Evolutionary conservation across 768 basidiomycete genomes (phyloP), one percentile per base, ranked within the genome.

Genomic region (Hygrophoropsis aurantiaca): DNA sequence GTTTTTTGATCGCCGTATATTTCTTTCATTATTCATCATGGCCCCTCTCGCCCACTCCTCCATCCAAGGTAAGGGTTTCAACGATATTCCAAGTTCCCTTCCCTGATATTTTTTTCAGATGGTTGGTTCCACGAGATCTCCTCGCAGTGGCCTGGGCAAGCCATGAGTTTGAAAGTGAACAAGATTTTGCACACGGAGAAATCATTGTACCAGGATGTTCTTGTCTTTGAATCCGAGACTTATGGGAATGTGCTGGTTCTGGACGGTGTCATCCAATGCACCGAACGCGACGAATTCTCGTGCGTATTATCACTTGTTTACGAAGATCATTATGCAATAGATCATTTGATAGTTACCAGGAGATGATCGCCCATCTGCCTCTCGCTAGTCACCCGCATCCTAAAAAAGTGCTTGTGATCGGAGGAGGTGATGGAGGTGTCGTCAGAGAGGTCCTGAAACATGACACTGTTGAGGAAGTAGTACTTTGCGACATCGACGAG

Each of bases 321-420:
- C 55, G 19, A 25, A 13, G 33, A 42, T 44, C 15, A 26, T n/a
- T 40, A 5, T 40, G 4, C 16, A 52, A n/a, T n/a, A 54, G 36
- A 15, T 45, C 10, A 3, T 24, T n/a, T 19, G 39, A 36, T 58
- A 97, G 93, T 10, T 97, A 98, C 70, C 94, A 97, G 62, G 95
- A 99, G 73, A 97, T 98, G 95, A 98, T 99, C 60, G 80, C 95
- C 5, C 95, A 98, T 71, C 72, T 99, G 44, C 97, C 97, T n/a
- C 78, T 98, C 53, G 85, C 91, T 11, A 92, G 85, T 50, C 97
- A 99, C 69, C 95, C 97, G 19, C 89, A 97, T 74, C 97, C 95
- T 1, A 87, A 90, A 70, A 85, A 87, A 59, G 95, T 98, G 15
- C 84, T 99, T 26, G 97, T 99, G 48, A 94, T 99, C 51, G 97